phyloP scores from a whole-genome alignment of 1,139 yeast genomes.

The Sugiyamaella castrensis region DNA sequence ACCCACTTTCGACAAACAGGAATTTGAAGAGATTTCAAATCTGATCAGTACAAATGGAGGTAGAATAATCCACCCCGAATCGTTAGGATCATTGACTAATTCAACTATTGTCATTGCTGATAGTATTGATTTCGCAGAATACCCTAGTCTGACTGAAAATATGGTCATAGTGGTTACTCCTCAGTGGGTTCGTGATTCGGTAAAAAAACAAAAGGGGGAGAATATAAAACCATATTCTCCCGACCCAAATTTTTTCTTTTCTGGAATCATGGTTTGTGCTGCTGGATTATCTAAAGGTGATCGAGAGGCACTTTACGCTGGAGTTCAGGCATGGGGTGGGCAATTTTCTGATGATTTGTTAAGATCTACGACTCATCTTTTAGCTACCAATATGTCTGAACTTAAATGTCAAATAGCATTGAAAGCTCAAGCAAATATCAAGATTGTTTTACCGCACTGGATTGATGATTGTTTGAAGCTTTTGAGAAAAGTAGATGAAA shows the following conservation, averaged over 20 bases:
- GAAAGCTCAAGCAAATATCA: constrained; percentile 44
- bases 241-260: constrained; percentile 62
- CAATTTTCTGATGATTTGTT: constrained; percentile 61
- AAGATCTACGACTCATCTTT: constrained; percentile 71
- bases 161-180: constrained; percentile 70
- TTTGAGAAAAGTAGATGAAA: constrained; percentile 51
- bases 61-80: background rate
- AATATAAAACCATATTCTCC: constrained; percentile 58
- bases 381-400: constrained; percentile 56
- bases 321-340: constrained; percentile 74
- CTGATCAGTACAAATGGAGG: constrained; percentile 16
- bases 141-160: constrained; percentile 46
- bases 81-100: constrained; percentile 8
- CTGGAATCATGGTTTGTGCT: constrained; percentile 58
- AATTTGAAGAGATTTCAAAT: constrained; percentile 9
- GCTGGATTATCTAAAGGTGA: constrained; percentile 60
- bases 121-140: constrained; percentile 54
- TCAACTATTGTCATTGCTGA: constrained; percentile 55
- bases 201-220: constrained; percentile 44
- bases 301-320: constrained; percentile 62
- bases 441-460: constrained; percentile 73
- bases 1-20: constrained; percentile 11
- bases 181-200: constrained; percentile 59
- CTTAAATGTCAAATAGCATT: constrained; percentile 34
- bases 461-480: constrained; percentile 60